Base-by-base conservation (phyloP, 2,329 filamentous ascomycete genomes). In the Davidsoniella virescens region DNA sequence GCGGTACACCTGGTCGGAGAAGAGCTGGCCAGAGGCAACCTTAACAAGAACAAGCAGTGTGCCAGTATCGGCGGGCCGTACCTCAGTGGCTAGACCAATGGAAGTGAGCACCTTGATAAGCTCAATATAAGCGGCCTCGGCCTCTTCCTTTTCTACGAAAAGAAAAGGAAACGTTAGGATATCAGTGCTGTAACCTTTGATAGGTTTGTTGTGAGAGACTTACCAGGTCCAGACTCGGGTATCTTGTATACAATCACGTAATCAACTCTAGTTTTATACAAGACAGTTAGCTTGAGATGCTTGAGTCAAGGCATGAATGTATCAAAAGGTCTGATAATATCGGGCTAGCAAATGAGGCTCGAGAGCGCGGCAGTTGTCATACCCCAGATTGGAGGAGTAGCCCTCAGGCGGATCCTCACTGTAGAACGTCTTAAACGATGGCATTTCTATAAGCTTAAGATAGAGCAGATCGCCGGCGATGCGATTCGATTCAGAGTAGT, bases 11-110 rank as follows among this genome's bases (percentile, higher is more conserved):
- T 94, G 85, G 56, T 80, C 78, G 53, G 76, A 76, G 53, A 98
- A 72, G 55, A 87, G 77, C 57, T 79, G 72, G 54, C 82, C 73
- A 18, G 86, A 87, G 36, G 82, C 80, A 40, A 93, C 77, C 60
- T 82, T 84, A 60, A 88, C 74, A 62, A 94, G 95, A 57, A 96
- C 67, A 44, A 96, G 72, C 38, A 96, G 69, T 2, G 85, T 85
- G 51, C 76, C 71, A 25, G 79, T 75, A 56, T 83, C 78, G 51
- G 87, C 87, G 58, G 80, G 78, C 55, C 92, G 84, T 47, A 94
- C 88, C 66, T 95, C 87, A 8, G 85, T 87, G 40, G 83, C 78
- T 55, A 96, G 73, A n/a, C 90, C 88, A 42, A 88, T 84, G 45
- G 72, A 70, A 29, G 83, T 78, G 38, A 98, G 75, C 38, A 79